phyloP scores from a whole-genome alignment of 2,329 filamentous ascomycete genomes.

The Trichophyton schoenleinii region DNA sequence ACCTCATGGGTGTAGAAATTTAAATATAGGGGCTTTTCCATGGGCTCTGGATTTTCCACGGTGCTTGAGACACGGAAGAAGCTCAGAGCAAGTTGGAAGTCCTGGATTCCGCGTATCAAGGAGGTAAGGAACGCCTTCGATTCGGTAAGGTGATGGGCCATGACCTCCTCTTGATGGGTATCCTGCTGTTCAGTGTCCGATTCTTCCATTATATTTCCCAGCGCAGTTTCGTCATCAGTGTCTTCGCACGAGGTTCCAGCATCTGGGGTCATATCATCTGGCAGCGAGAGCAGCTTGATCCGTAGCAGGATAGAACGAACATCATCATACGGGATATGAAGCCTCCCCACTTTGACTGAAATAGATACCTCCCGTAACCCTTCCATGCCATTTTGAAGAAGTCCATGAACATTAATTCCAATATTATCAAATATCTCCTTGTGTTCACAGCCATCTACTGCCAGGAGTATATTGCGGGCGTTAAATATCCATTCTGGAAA shows the following conservation, averaged over 20 bases:
- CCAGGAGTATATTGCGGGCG: conserved; percentile 76
- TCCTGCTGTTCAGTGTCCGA: conserved; percentile 47
- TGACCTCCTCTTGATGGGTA: conserved; percentile 53
- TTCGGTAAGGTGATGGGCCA: conserved; percentile 76
- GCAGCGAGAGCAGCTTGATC: conserved; percentile 23
- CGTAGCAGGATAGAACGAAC: conserved; percentile 40
- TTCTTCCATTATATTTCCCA: conserved; percentile 64
- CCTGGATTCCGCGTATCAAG: conserved; percentile 81
- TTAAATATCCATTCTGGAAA: conserved; percentile 93
- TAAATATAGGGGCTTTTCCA: conserved; percentile 60
- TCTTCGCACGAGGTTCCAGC: neutral
- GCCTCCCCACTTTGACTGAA: conserved; percentile 75
- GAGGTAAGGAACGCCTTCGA: conserved; percentile 88
- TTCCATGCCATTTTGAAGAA: conserved; percentile 71
- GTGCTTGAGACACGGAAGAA: conserved; percentile 78
- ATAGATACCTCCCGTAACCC: conserved; percentile 83
- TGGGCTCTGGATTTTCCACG: conserved; percentile 54
- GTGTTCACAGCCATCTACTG: conserved; percentile 68
- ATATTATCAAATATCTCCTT: conserved; percentile 80
- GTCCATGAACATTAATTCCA: conserved; percentile 80
- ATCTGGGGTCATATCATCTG: neutral
- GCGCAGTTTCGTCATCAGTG: conserved; percentile 45
- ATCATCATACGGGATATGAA: conserved; percentile 87
- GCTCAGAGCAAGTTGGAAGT: conserved; percentile 89
- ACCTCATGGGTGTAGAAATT: conserved; percentile 95